Evolutionary conservation across 2,329 filamentous ascomycete species (phyloP).

Genomic region (Fusarium pseudograminearum): DNA sequence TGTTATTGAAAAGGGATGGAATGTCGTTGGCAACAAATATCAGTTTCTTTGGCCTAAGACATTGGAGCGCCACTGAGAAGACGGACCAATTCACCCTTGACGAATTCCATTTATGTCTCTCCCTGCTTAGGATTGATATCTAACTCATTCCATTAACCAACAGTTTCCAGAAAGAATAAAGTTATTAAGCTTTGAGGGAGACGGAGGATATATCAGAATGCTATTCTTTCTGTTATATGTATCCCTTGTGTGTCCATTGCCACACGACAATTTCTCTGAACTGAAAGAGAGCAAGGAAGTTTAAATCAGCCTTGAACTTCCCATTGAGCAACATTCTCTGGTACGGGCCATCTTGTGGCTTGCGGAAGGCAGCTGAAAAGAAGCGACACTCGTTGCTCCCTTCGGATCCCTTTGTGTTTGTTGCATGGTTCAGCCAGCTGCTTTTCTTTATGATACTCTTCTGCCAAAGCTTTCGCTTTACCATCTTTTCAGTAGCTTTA

Average conservation of each 20-base stretch:
- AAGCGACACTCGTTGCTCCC: background rate
- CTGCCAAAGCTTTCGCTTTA: background rate
- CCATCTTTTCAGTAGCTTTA: too few species aligned
- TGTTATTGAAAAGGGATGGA: too few species aligned
- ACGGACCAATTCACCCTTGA: background rate
- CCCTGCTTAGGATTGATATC: background rate
- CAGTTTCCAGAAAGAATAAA: background rate
- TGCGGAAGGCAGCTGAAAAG: background rate
- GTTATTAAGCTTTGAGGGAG: background rate
- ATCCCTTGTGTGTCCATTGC: background rate
- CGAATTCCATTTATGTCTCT: background rate
- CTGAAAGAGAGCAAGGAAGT: background rate
- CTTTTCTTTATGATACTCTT: background rate
- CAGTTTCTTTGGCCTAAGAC: background rate
- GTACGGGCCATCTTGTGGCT: background rate
- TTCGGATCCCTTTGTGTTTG: background rate
- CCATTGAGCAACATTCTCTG: background rate
- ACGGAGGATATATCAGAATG: background rate
- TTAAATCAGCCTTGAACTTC: background rate
- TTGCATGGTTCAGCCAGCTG: background rate
- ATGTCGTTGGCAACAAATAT: too few species aligned
- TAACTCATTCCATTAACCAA: background rate
- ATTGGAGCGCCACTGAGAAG: background rate
- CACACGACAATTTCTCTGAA: background rate
- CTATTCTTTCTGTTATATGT: background rate